phyloP scores from a whole-genome alignment of 192 early-diverging fungal species.

The Coemansia sp. region DNA sequence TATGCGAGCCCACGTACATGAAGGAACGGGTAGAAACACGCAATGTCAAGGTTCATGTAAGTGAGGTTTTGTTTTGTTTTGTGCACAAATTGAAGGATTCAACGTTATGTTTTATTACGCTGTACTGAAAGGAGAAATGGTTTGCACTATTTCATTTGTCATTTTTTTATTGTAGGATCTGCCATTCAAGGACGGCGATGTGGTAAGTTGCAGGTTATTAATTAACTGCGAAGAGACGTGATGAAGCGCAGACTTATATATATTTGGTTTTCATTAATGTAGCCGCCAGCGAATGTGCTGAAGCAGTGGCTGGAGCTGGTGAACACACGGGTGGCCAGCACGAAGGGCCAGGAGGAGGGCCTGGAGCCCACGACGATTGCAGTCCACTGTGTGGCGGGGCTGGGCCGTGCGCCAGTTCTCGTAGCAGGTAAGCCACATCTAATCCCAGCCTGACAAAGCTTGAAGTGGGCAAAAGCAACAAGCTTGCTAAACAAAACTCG shows the following conservation, averaged over 20 bases:
- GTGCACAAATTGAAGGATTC: not conserved
- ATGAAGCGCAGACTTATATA: not conserved
- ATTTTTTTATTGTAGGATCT: slow-evolving; percentile 54
- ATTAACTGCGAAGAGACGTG: not conserved
- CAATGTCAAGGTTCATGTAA: slow-evolving; percentile 71
- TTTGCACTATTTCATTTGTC: not conserved
- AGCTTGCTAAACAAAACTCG: too few species aligned
- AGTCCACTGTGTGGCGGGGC: slow-evolving; percentile 93
- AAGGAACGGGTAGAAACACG: slow-evolving; percentile 56
- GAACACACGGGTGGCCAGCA: slow-evolving; percentile 51
- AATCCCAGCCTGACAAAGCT: too few species aligned
- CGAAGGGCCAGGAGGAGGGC: not conserved
- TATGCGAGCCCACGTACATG: slow-evolving; percentile 87
- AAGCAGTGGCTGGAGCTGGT: slow-evolving; percentile 67
- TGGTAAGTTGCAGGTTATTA: slow-evolving; percentile 25
- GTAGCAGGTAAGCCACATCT: slow-evolving; percentile 56
- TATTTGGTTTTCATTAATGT: not conserved
- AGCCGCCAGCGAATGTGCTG: slow-evolving; percentile 53
- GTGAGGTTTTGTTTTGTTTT: not conserved
- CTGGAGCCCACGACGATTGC: slow-evolving; percentile 66
- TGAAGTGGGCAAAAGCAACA: too few species aligned
- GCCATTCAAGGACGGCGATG: slow-evolving; percentile 88
- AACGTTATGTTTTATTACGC: too few species aligned
- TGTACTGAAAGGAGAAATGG: too few species aligned
- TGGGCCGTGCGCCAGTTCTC: slow-evolving; percentile 91